phyloP scores from a whole-genome alignment of 1,284 basidiomycete species.

The Rhodotorula mucilaginosa region DNA sequence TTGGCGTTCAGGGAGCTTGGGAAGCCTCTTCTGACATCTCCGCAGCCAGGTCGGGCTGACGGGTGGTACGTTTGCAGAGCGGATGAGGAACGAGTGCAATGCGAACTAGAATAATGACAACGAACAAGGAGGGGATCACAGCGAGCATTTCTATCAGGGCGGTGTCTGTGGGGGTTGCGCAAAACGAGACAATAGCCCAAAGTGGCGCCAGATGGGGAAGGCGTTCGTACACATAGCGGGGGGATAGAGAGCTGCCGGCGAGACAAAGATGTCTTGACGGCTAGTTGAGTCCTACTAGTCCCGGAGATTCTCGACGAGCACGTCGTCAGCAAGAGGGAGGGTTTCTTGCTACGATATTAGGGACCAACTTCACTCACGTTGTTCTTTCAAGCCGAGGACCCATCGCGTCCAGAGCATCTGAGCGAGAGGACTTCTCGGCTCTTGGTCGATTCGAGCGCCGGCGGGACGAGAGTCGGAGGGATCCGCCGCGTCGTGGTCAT shows the following conservation, averaged over 20 bases:
- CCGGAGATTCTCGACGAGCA: not conserved
- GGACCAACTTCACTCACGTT: conserved; percentile 22
- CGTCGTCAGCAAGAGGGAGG: not conserved
- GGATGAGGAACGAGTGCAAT: not conserved
- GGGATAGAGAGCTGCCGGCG: no score
- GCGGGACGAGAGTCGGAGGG: not conserved
- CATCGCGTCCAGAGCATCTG: conserved; percentile 93
- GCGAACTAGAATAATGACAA: conserved; percentile 1
- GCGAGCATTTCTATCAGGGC: no score
- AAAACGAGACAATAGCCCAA: not conserved
- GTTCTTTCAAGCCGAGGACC: conserved; percentile 74
- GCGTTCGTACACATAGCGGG: no score
- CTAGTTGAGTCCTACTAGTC: no score
- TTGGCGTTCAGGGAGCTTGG: no score
- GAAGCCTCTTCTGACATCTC: no score
- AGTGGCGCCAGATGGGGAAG: not conserved
- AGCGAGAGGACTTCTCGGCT: conserved; percentile 67
- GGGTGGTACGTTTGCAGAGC: no score
- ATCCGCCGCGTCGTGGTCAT: conserved; percentile 56
- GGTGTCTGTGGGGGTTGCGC: not conserved
- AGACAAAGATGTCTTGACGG: no score
- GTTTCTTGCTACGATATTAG: no score
- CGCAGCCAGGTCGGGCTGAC: no score
- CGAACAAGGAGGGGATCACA: not conserved
- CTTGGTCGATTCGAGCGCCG: conserved; percentile 14